phyloP scores from a whole-genome alignment of 1,284 basidiomycete genomes.

The Tilletia horrida region DNA sequence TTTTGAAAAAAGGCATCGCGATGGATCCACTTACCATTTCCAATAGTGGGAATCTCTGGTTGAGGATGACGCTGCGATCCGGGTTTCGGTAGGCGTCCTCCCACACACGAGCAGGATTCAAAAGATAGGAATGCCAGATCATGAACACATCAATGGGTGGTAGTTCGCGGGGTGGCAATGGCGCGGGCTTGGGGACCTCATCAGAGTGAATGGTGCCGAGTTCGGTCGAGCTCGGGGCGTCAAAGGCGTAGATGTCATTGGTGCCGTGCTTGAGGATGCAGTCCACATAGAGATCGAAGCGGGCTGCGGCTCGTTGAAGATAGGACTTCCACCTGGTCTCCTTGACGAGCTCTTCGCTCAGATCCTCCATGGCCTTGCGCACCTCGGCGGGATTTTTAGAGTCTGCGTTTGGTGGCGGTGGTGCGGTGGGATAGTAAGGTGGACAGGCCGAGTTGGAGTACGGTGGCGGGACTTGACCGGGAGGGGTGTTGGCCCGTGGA shows the following conservation, averaged over 20 bases:
- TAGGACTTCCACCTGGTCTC: conserved; percentile 31
- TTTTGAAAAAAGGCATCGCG: no score
- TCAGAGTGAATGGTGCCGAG: conserved; percentile 15
- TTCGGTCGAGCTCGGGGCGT: not conserved
- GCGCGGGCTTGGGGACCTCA: not conserved
- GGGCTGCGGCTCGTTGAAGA: conserved; percentile 35
- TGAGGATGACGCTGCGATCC: not conserved
- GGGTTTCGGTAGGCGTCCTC: conserved; percentile 16
- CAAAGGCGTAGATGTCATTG: not conserved
- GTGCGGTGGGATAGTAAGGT: not conserved
- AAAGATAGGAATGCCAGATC: conserved; percentile 35
- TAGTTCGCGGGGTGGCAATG: conserved; percentile 27
- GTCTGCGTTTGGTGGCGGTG: conserved; percentile 1
- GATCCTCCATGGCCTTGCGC: not conserved
- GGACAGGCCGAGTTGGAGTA: not conserved
- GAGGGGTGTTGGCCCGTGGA: not conserved
- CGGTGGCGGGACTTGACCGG: not conserved
- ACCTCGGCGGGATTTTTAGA: not conserved
- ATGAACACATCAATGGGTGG: conserved; percentile 43
- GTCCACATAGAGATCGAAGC: conserved; percentile 36
- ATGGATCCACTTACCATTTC: conserved; percentile 15
- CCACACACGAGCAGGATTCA: conserved; percentile 18
- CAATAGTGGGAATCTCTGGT: not conserved
- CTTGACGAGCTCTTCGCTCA: not conserved
- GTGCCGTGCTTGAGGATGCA: conserved; percentile 22